Base-by-base conservation (phyloP, 805 yeast genomes). In the Kodamaea nitidulidarum region DNA sequence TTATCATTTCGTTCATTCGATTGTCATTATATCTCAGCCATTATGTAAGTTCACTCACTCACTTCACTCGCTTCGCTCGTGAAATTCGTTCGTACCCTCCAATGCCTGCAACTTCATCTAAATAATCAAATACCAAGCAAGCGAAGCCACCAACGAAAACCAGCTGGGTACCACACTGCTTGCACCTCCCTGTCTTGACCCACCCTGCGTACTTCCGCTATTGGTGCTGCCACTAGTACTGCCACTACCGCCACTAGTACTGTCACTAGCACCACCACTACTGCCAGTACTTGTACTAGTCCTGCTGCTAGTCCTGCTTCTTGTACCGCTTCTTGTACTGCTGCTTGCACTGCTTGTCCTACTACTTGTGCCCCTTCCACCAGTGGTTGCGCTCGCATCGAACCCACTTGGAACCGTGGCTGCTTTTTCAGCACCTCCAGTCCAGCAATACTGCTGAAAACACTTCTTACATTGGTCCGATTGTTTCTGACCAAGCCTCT, bases 381-480 rank as follows among this genome's bases (percentile, higher is more conserved):
- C n/a, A 10, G 22, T 14, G 14, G 28, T 21, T 4, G 30, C 12
- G 14, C 34, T 28, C 8, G 33, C 9, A 15, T 20, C 33, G 18
- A 29, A 28, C 4, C 36, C 38, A 20, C 20, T 28, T 9, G 44
- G 35, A 9, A 47, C 12, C 15, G 17, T 14, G 10, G 43, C 45
- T 4, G 54, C 47, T 9, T 51, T 49, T 5, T 35, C 32, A 3
- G 40, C 16, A 1, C 47, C 52, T 0, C 58, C 58, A 3, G 14
- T 37, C 56, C 57, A 55, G 36, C 60, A 55, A 35, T 54, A 55
- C 14, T 47, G 37, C 15, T 20, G 17, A 32, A 55, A 55, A 28
- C 60, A 55, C 20, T 38, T 24, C 24, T 44, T 34, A 35, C 60
- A 55, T 32, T 52, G 56, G 31, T 47, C 51, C 3, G 52, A 43